Evolutionary conservation across 257 asterid genomes (phyloP), one percentile per base, ranked within the genome.

Genomic region (Jaltomata sinuosa): DNA sequence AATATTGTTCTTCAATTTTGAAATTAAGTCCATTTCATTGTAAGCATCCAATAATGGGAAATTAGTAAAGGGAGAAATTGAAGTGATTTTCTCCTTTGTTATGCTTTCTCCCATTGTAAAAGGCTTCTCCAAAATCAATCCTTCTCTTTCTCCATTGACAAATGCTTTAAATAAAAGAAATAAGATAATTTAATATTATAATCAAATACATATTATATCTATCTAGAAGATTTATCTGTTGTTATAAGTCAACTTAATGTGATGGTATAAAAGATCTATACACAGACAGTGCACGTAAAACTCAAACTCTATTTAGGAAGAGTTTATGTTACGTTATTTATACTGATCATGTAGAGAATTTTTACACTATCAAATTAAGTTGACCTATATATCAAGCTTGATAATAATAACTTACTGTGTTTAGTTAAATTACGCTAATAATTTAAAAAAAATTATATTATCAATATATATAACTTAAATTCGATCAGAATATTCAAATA

Each of bases 81-180:
- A 74, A 11, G 36, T 42, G 38, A 42, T 25, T n/a, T 22, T 74
- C 14, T 74, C 80, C 22, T 74, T 74, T 42, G 38, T 42, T 74
- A 74, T 42, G 19, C 80, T 74, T 22, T 74, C 80, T 74, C 80
- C 80, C 80, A 74, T 74, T 0, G 15, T 47, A 53, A 89, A 82
- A 5, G 93, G 87, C 76, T 83, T 83, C 47, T 89, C 91, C 10
- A 47, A 65, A 27, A 91, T 89, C 4, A 88, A 74, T 38, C 87
- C 85, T 57, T 87, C 87, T 72, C 80, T 74, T 45, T 15, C 80
- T 11, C 80, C 80, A 74, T 74, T 74, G 14, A 32, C 80, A 74
- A 1, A 74, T 12, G 80, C 80, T 74, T 74, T 8, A 72, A 87
- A 38, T 5, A 0, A 27, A 25, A 62, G 3, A 62, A 9, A 27